A percentile compares a stretch with the other conserved stretches of the same genome.
Evolutionary conservation across 192 early-diverging fungal species (phyloP).

Genomic region (Umbelopsis isabellina): DNA sequence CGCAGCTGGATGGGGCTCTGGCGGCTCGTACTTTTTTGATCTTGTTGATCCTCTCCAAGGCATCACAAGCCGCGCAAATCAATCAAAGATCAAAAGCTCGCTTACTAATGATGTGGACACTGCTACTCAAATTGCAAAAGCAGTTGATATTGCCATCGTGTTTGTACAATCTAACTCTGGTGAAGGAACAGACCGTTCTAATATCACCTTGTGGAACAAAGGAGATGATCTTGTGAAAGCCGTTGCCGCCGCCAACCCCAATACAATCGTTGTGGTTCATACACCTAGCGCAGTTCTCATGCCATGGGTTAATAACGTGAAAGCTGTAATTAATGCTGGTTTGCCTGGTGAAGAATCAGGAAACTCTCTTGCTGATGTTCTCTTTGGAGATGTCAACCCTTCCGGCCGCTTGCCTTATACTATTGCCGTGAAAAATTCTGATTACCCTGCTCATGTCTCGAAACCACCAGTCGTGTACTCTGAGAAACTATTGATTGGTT

Average conservation of each 20-base stretch:
- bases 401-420: conserved; percentile 67
- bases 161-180: conserved; percentile 23
- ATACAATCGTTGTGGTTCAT: conserved; percentile 49
- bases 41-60: conserved; percentile 8
- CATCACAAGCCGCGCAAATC: not conserved
- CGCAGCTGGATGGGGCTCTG: conserved; percentile 19
- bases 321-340: conserved; percentile 50
- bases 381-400: conserved; percentile 67
- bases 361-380: conserved; percentile 64
- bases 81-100: not conserved
- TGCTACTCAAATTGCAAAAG: not conserved
- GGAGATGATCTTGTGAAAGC: conserved; percentile 34
- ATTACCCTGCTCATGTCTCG: conserved; percentile 41
- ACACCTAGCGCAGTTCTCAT: conserved; percentile 59
- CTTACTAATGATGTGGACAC: not conserved
- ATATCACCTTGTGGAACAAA: conserved; percentile 40
- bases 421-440: conserved; percentile 40
- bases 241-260: conserved; percentile 42
- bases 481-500: conserved; percentile 61
- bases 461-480: conserved; percentile 34
- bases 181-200: conserved; percentile 33
- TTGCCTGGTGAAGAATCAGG: conserved; percentile 70
- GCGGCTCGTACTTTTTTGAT: conserved; percentile 1
- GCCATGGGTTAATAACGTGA: conserved; percentile 61
- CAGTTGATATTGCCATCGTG: conserved; percentile 14